A percentile compares a stretch with the other conserved stretches of the same genome.
phyloP scores from a whole-genome alignment of 2,329 filamentous ascomycete genomes.

The Aspergillaceae sp. region DNA sequence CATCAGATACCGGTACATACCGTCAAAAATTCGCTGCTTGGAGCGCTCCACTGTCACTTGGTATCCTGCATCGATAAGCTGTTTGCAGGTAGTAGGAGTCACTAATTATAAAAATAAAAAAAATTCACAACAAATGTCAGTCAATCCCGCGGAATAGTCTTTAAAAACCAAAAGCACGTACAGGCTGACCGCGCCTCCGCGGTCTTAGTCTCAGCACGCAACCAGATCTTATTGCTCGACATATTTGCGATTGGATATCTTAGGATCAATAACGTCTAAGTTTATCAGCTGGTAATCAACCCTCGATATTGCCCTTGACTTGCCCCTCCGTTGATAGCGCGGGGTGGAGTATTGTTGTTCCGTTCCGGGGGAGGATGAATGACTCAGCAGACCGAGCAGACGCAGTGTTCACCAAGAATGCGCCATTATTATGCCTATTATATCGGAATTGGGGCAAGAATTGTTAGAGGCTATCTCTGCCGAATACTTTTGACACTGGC shows the following conservation, averaged over 20 bases:
- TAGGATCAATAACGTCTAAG: too few species aligned
- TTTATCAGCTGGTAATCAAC: too few species aligned
- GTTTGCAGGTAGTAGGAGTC: constrained; percentile 48
- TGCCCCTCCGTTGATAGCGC: constrained; percentile 22
- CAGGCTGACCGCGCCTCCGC: constrained; percentile 48
- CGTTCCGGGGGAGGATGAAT: constrained; percentile 17
- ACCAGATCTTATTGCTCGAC: constrained; percentile 41
- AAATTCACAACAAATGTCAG: neutral
- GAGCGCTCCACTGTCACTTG: constrained; percentile 59
- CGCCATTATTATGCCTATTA: too few species aligned
- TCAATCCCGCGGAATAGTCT: constrained; percentile 3
- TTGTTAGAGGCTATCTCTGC: too few species aligned
- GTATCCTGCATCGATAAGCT: constrained; percentile 61
- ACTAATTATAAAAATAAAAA: constrained; percentile 20
- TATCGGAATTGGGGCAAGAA: too few species aligned
- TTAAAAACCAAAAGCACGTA: constrained; percentile 13
- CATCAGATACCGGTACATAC: constrained; percentile 12
- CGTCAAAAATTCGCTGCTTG: constrained; percentile 54
- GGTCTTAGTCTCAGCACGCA: constrained; percentile 53
- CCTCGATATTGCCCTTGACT: constrained; percentile 11
- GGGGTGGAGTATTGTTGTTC: constrained; percentile 18
- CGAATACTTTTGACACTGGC: too few species aligned
- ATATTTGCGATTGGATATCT: constrained; percentile 6
- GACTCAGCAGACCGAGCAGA: constrained; percentile 10
- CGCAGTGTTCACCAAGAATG: too few species aligned